Conservation (phyloP, 257 asterid species). For the Eucommia ulmoides region DNA sequence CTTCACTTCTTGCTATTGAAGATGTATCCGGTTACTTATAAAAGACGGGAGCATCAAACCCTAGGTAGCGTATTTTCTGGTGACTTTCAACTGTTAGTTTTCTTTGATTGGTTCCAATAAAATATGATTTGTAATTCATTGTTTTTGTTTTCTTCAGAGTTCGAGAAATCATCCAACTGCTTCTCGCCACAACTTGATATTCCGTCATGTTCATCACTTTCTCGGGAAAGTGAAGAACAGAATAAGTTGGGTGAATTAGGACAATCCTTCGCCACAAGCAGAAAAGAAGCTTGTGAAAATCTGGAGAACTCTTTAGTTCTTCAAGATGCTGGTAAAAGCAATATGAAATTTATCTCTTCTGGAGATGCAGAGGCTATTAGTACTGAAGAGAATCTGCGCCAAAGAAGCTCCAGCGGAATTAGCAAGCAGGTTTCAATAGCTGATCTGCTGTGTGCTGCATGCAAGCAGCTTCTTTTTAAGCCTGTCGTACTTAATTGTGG, state of each 20-base stretch:
- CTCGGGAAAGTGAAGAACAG: conserved; percentile 7
- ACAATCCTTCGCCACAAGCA: neutral
- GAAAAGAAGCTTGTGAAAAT: conserved; percentile 5
- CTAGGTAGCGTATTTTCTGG: conserved; percentile 21
- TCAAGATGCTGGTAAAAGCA: conserved; percentile 6
- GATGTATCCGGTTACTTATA: conserved; percentile 26
- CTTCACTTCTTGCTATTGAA: conserved; percentile 40
- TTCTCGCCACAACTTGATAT: conserved; percentile 17
- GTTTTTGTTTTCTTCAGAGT: no score
- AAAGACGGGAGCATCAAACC: conserved; percentile 32
- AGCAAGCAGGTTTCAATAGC: conserved; percentile 21
- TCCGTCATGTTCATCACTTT: conserved; percentile 6
- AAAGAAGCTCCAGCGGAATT: conserved; percentile 4
- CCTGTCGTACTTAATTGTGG: conserved; percentile 49
- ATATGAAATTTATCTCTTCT: neutral
- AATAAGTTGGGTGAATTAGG: conserved; percentile 1
- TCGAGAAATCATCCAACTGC: no score
- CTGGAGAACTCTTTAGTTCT: conserved; percentile 3
- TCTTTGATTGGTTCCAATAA: no score
- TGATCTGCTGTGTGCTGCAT: conserved; percentile 33
- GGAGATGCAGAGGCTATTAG: conserved; percentile 9
- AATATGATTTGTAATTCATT: conserved; percentile 7
- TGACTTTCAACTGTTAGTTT: conserved; percentile 4
- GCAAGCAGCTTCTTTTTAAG: conserved; percentile 26
- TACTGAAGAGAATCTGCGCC: conserved; percentile 6